Conservation (phyloP, 1,139 yeast species). For the Geotrichum restrictum region DNA sequence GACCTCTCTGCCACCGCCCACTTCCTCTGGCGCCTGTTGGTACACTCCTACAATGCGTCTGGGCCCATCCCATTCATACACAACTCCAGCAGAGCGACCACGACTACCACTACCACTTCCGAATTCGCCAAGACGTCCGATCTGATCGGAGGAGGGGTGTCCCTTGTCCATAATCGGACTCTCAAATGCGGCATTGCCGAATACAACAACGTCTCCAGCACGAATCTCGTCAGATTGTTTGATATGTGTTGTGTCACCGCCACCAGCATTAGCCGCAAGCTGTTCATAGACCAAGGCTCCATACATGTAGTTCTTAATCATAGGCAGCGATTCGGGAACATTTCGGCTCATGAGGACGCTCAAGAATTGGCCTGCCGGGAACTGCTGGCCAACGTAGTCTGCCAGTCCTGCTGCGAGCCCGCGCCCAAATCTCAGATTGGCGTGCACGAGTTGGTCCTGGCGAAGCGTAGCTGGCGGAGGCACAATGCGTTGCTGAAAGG, state of each 20-base stretch:
- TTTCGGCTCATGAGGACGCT: constrained; percentile 31
- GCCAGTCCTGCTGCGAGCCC: constrained; percentile 29
- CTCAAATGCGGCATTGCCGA: constrained; percentile 69
- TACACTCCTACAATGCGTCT: constrained; percentile 75
- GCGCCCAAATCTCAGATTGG: constrained; percentile 44
- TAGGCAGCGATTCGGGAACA: constrained; percentile 42
- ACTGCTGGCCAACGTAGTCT: constrained; percentile 19
- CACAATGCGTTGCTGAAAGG: constrained; percentile 45
- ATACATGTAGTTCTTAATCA: constrained; percentile 63
- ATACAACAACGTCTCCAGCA: constrained; percentile 80
- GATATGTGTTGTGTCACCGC: no score
- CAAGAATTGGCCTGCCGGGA: constrained; percentile 33
- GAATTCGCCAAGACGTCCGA: no score
- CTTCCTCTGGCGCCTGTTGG: constrained; percentile 45
- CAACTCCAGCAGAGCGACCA: constrained; percentile 42
- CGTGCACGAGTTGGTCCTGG: constrained; percentile 49
- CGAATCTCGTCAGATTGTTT: constrained; percentile 59
- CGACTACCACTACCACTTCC: neutral
- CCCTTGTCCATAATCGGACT: constrained; percentile 66
- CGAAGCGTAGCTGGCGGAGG: constrained; percentile 44
- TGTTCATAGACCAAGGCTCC: constrained; percentile 71
- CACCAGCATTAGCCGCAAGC: constrained; percentile 51
- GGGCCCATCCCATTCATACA: constrained; percentile 67
- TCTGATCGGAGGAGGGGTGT: no score
- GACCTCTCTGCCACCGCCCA: constrained; percentile 41